phyloP scores from a whole-genome alignment of 345 rosid genomes.

The Triadica sebifera region DNA sequence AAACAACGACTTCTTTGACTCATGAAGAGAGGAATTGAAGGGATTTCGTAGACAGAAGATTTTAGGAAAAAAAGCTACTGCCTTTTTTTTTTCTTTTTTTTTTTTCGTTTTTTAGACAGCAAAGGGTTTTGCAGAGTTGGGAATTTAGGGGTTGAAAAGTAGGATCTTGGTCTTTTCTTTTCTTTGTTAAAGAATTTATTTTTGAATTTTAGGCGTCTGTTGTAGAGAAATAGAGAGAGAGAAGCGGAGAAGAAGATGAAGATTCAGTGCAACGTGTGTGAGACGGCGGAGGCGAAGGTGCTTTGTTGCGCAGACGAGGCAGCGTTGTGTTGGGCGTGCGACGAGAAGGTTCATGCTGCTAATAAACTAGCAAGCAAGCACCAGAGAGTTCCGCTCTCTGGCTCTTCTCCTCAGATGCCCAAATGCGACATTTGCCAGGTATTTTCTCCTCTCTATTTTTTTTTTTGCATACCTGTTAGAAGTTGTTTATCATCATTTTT shows the following conservation, averaged over 20 bases:
- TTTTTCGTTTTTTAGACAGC: background rate
- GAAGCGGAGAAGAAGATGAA: conserved; percentile 45
- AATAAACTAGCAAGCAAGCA: conserved; percentile 97
- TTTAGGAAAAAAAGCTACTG: background rate
- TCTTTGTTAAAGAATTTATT: no score
- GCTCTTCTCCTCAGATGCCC: conserved; percentile 69
- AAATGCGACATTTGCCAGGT: conserved; percentile 98
- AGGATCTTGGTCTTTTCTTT: background rate
- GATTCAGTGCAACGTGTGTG: conserved; percentile 98
- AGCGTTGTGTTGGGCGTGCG: conserved; percentile 89
- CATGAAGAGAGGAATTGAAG: background rate
- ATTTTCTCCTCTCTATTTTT: background rate
- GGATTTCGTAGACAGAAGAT: background rate
- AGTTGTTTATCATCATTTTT: background rate
- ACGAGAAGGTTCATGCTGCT: conserved; percentile 85
- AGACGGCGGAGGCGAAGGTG: conserved; percentile 86
- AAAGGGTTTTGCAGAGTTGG: background rate
- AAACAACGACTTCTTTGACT: background rate
- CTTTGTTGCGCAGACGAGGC: conserved; percentile 99
- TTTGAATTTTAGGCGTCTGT: background rate
- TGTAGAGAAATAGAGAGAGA: background rate
- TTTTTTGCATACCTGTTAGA: background rate
- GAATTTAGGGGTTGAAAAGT: no score
- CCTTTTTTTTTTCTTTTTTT: no score
- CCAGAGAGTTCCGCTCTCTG: conserved; percentile 77